Conservation (phyloP, 768 basidiomycete species). For the Agrocybe praecox region DNA sequence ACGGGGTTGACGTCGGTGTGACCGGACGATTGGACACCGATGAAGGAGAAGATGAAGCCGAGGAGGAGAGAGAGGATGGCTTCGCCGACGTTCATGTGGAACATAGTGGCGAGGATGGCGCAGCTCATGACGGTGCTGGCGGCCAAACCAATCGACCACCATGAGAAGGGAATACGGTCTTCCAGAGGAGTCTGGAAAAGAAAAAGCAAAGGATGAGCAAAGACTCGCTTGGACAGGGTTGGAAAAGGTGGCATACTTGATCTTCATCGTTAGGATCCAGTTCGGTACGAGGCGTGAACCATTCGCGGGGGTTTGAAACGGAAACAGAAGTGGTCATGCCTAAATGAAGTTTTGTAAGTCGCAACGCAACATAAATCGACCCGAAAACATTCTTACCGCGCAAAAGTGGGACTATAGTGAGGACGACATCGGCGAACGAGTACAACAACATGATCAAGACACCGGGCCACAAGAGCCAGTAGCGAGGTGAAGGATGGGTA, state of each 20-base stretch:
- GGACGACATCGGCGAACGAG: conserved; percentile 54
- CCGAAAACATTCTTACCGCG: conserved; percentile 21
- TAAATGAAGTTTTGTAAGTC: conserved; percentile 3
- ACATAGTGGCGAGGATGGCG: conserved; percentile 55
- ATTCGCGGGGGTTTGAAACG: conserved; percentile 27
- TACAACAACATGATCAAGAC: conserved; percentile 64
- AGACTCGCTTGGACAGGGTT: too few species aligned
- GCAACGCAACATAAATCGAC: neutral
- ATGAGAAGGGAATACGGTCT: conserved; percentile 56
- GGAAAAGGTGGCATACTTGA: conserved; percentile 23
- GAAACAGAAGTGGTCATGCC: conserved; percentile 15
- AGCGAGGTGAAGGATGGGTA: conserved; percentile 51
- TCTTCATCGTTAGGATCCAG: conserved; percentile 47
- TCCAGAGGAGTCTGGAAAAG: conserved; percentile 38
- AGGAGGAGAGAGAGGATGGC: conserved; percentile 58
- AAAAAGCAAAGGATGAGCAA: neutral
- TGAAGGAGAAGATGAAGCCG: conserved; percentile 68
- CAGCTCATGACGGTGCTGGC: conserved; percentile 50
- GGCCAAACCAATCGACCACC: conserved; percentile 57
- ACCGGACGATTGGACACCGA: conserved; percentile 63
- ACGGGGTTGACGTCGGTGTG: conserved; percentile 66
- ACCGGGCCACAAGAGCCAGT: conserved; percentile 68
- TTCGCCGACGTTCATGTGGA: conserved; percentile 60
- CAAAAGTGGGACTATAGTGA: conserved; percentile 40
- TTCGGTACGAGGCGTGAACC: conserved; percentile 30